Base-by-base conservation (phyloP, 2,329 filamentous ascomycete species). In the Coleophoma eucalyptorum region DNA sequence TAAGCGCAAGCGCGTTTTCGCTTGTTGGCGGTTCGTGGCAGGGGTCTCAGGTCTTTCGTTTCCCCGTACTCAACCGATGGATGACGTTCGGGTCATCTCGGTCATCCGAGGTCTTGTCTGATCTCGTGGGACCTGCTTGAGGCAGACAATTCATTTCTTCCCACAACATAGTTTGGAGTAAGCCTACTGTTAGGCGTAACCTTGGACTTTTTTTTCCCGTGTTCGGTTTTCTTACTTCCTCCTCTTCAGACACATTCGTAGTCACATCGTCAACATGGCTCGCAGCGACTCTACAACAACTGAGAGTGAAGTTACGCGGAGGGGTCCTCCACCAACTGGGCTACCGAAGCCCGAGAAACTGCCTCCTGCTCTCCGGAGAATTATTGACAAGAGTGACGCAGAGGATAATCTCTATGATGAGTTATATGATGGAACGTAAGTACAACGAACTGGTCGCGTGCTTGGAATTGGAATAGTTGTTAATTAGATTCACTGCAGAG, bases 401-500 rank as follows among this genome's bases (percentile, higher is more conserved):
- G 78, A 96, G 10, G 87, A 90, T 32, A 84, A 83, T 61, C 84
- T 90, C 62, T 89, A 89, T 68, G 87, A 91, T 52, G 81, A 89
- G 53, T 69, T 95, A 35, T 85, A 88, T 56, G 85, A 91, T 51
- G 88, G 90, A 70, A 85, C 86, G 89, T 92, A 80, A 56, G 86
- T 43, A 85, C 78, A 40, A 35, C 21, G 8, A 26, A 11, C 13
- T n/a, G 16, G 7, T 45, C 16, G 35, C 32, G 40, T 18, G 52
- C 52, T 21, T 40, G 46, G 8, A 44, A 49, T 38, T 47, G 46
- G 52, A 50, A 48, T 43, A 21, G 32, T 32, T 55, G 34, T 45
- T 51, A 47, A 53, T 38, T 16, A 18, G 38, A 20, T 45, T 35
- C 52, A 47, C 54, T 50, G 38, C 51, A 53, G 86, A 63, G 82